Base-by-base conservation (phyloP, 306 rosid genomes). In the Lablab purpureus region DNA sequence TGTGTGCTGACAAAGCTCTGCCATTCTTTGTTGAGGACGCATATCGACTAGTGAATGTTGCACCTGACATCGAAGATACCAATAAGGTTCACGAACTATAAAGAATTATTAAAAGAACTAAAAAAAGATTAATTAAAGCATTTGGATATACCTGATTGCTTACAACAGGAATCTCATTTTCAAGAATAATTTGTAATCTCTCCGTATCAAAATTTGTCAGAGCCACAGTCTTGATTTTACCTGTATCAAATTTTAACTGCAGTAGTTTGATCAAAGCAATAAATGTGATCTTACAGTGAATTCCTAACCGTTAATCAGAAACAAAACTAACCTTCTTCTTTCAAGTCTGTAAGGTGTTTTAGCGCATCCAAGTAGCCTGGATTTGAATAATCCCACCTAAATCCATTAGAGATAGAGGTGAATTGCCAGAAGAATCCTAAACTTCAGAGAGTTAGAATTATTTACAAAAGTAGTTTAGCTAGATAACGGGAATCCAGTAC, bases 11-110 rank as follows among this genome's bases (percentile, higher is more conserved):
- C 98, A 94, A 85, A 94, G 96, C 85, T 92, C 97, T 14, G 91
- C 96, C 98, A 95, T 92, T 79, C 84, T 87, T 80, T 89, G 92
- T 67, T 95, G 99, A 76, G 99, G 99, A 73, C 98, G 97, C 96
- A 91, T 86, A 74, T 95, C 99, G 54, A 92, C 90, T 81, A 95
- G 73, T 11, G 98, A 95, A 82, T 92, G 99, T 84, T 95, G 97
- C 71, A 95, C 98, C 99, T 92, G 83, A 66, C 34, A 56, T 77
- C 45, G 63, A 64, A 78, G 68, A 62, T 47, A 47, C n/a, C 40
- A 27, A 12, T 13, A 23, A 32, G 47, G 47, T 56, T 84, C 71
- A 64, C 8, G 7, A 34, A 43, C 14, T 37, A 81, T 62, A 36
- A 28, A 18, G 63, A 63, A 34, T 14, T 67, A 66, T 36, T 18